phyloP scores from a whole-genome alignment of 2,329 filamentous ascomycete species.

The Trichophyton simii region DNA sequence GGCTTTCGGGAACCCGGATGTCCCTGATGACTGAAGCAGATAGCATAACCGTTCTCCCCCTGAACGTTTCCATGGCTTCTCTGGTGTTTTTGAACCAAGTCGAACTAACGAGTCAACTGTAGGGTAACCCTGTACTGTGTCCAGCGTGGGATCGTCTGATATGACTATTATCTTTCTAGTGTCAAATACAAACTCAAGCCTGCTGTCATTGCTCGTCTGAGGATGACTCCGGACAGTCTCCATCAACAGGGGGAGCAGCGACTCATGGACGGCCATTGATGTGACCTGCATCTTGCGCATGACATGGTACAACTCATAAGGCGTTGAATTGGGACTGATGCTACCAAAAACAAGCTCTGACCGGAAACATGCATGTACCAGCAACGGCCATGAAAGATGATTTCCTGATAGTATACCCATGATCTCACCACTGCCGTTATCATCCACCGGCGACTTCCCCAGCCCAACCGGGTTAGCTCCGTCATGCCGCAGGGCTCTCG shows the following conservation, averaged over 20 bases:
- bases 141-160: slow-evolving; percentile 9
- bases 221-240: slow-evolving; percentile 3
- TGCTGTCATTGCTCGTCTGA: slow-evolving; percentile 1
- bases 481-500: slow-evolving; percentile 8
- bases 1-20: slow-evolving; percentile 10
- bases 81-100: slow-evolving; percentile 6
- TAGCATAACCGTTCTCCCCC: slow-evolving; percentile 10
- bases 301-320: slow-evolving; percentile 11
- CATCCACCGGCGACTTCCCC: slow-evolving; percentile 6
- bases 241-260: slow-evolving; percentile 8
- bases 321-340: slow-evolving; percentile 10
- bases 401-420: slow-evolving; percentile 10
- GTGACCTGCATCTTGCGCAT: slow-evolving; percentile 13
- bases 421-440: slow-evolving; percentile 10
- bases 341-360: slow-evolving; percentile 10
- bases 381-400: slow-evolving; percentile 9
- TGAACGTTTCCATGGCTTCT: slow-evolving; percentile 2
- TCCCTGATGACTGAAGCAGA: slow-evolving; percentile 11
- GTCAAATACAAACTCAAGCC: slow-evolving; percentile 6
- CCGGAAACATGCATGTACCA: slow-evolving; percentile 10
- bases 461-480: slow-evolving; percentile 9
- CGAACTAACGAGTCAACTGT: slow-evolving; percentile 8
- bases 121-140: slow-evolving; percentile 8
- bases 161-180: slow-evolving; percentile 9
- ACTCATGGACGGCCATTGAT: slow-evolving; percentile 10